Evolutionary conservation across 2,329 filamentous ascomycete species (phyloP).

Genomic region (Ophiostoma piceae): DNA sequence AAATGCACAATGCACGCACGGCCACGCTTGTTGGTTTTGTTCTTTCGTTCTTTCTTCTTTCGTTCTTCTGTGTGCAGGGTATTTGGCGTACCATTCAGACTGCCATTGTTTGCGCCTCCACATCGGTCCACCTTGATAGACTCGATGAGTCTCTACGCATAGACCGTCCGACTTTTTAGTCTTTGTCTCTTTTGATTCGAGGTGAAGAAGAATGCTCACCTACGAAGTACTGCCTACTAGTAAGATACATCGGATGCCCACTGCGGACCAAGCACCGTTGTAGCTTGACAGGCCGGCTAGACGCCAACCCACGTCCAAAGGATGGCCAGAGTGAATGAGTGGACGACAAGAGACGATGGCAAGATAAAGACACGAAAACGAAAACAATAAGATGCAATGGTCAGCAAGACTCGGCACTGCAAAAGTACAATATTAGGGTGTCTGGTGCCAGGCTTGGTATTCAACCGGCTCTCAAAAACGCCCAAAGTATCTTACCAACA

Average conservation of each 20-base stretch:
- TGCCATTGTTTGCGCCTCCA: slow-evolving; percentile 1
- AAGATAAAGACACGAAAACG: neutral
- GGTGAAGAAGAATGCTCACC: neutral
- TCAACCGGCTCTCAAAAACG: too few relatives aligned
- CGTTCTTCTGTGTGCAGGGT: neutral
- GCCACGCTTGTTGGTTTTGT: neutral
- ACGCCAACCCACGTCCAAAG: neutral
- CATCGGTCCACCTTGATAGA: slow-evolving; percentile 4
- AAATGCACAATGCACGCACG: slow-evolving; percentile 7
- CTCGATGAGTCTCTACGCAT: neutral
- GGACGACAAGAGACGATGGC: neutral
- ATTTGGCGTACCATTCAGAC: neutral
- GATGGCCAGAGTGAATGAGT: neutral
- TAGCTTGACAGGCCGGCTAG: neutral
- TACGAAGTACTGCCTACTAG: too few relatives aligned
- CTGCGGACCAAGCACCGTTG: neutral
- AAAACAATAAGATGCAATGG: neutral
- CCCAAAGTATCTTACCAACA: too few relatives aligned
- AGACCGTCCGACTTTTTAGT: neutral
- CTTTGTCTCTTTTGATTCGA: neutral
- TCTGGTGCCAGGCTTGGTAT: too few relatives aligned
- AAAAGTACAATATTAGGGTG: too few relatives aligned
- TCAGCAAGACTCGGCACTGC: too few relatives aligned
- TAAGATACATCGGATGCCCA: neutral
- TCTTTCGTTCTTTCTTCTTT: neutral